A percentile compares a stretch with the other conserved stretches of the same genome.
Evolutionary conservation across 345 rosid genomes (phyloP).

Genomic region (Excoecaria agallocha): DNA sequence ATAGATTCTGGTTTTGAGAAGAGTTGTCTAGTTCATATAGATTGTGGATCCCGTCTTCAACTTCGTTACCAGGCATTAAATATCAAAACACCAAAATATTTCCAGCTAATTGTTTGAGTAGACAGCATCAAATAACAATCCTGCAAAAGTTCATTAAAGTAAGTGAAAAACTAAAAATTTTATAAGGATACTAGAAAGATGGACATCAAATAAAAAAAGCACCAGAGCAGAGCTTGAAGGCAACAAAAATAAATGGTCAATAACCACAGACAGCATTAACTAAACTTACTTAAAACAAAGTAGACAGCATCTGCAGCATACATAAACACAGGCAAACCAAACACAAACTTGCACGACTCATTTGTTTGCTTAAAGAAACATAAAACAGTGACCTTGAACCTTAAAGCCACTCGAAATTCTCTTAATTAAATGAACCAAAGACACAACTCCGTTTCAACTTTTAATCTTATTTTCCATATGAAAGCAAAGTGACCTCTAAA

Average conservation of each 20-base stretch:
- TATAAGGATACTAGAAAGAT: not conserved
- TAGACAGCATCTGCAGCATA: not conserved
- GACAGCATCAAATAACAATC: not conserved
- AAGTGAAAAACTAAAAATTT: not conserved
- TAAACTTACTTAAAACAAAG: not conserved
- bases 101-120: slow-evolving; percentile 34
- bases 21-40: slow-evolving; percentile 39
- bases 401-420: not conserved
- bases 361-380: not conserved
- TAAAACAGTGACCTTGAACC: not conserved
- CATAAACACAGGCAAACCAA: not conserved
- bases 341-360: not conserved
- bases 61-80: slow-evolving; percentile 53
- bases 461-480: not conserved
- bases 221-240: not conserved
- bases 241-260: not conserved
- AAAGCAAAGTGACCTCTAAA: not conserved
- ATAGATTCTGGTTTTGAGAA: slow-evolving; percentile 32
- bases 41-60: slow-evolving; percentile 39
- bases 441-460: not conserved
- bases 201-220: not conserved
- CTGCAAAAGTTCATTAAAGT: slow-evolving; percentile 11
- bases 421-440: not conserved
- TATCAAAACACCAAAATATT: slow-evolving; percentile 20
- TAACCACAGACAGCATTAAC: slow-evolving; percentile 4